A percentile compares a stretch with the other conserved stretches of the same genome.
Evolutionary conservation across 2,329 filamentous ascomycete genomes (phyloP).

Genomic region (Allantophomopsis lycopodina): DNA sequence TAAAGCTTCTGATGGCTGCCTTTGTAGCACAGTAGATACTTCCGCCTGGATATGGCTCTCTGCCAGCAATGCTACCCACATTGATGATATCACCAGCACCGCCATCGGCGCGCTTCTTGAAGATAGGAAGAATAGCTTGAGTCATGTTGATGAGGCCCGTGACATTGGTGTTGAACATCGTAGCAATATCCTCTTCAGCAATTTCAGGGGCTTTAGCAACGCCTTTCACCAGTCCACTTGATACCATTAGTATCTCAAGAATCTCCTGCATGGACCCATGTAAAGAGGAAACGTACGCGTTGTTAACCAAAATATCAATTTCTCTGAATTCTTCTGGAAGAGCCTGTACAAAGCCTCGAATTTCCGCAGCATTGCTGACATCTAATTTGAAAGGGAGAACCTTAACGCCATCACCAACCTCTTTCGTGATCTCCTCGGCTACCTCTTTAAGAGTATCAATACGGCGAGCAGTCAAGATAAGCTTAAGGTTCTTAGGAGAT

Average conservation of each 20-base stretch:
- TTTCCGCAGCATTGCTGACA: conserved; percentile 65
- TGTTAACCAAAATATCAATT: conserved; percentile 87
- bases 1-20: conserved; percentile 75
- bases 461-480: conserved; percentile 81
- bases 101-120: conserved; percentile 53
- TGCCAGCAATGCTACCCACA: conserved; percentile 81
- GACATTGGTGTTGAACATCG: conserved; percentile 91
- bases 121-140: conserved; percentile 74
- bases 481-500: conserved; percentile 61
- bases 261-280: background rate
- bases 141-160: conserved; percentile 95
- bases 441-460: conserved; percentile 66
- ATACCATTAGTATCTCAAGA: conserved; percentile 5
- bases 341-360: conserved; percentile 55
- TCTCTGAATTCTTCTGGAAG: conserved; percentile 73
- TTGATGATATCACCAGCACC: conserved; percentile 92
- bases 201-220: conserved; percentile 80
- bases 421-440: conserved; percentile 59
- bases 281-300: conserved; percentile 55
- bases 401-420: conserved; percentile 69
- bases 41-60: conserved; percentile 74
- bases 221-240: conserved; percentile 76
- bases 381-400: conserved; percentile 77
- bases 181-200: conserved; percentile 62
- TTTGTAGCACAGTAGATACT: conserved; percentile 92